These are phyloP conservation scores for Calonectria naviculata DNA, from an alignment of 2,329 filamentous ascomycete species.

Conservation along the genomic window DNA sequence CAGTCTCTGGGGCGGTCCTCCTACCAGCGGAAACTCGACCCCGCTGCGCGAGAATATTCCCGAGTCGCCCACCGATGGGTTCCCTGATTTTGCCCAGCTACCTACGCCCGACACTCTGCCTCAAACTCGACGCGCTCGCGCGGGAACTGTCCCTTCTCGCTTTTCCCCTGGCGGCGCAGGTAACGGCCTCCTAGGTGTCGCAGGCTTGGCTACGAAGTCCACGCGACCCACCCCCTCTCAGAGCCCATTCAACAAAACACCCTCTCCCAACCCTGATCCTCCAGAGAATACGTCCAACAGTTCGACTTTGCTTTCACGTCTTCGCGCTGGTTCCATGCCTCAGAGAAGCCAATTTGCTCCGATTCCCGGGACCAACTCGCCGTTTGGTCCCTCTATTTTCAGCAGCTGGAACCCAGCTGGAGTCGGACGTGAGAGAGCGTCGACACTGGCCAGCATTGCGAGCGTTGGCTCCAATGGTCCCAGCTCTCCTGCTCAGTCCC, in stretches of 20 bases:
- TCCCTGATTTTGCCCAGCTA: conserved; percentile 86
- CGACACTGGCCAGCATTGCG: conserved; percentile 83
- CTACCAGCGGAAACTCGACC: conserved; percentile 95
- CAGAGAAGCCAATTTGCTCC: conserved; percentile 79
- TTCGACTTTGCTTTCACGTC: conserved; percentile 82
- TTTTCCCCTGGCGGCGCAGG: conserved; percentile 82
- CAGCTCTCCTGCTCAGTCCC: conserved; percentile 86
- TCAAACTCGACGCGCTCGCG: conserved; percentile 82
- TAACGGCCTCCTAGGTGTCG: conserved; percentile 67
- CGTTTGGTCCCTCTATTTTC: conserved; percentile 92
- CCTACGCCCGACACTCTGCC: conserved; percentile 74
- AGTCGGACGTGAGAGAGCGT: conserved; percentile 81
- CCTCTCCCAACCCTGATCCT: conserved; percentile 65
- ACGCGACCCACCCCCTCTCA: conserved; percentile 88
- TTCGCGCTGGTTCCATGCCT: conserved; percentile 94
- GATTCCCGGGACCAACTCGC: conserved; percentile 67
- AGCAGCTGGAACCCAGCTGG: conserved; percentile 81
- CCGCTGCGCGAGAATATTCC: conserved; percentile 97
- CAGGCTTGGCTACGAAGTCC: conserved; percentile 76
- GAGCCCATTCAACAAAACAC: conserved; percentile 81
- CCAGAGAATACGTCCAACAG: conserved; percentile 63
- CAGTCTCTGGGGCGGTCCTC: conserved; percentile 92
- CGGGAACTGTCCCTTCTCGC: conserved; percentile 94
- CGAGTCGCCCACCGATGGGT: conserved; percentile 95
- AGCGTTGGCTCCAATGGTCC: conserved; percentile 93